These are phyloP conservation scores for Imleria badia DNA, from an alignment of 768 basidiomycete genomes.

Conservation along the genomic window DNA sequence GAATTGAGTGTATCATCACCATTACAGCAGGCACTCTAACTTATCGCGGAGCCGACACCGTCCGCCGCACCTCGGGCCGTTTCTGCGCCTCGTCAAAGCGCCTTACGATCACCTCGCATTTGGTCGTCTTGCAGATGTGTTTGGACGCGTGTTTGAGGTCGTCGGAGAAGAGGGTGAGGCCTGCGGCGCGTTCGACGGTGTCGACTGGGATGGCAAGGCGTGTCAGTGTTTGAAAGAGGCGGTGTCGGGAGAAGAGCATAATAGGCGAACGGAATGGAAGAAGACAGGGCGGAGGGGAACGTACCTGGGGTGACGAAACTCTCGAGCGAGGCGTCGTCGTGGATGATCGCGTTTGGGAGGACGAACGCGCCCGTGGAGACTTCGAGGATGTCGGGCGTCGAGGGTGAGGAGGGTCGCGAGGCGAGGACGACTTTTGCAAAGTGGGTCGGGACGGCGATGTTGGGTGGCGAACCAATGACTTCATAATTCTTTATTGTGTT, in stretches of 20 bases:
- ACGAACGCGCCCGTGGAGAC: conserved; percentile 92
- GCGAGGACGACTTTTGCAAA: conserved; percentile 95
- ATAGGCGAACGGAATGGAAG: too few species aligned
- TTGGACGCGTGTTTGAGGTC: conserved; percentile 70
- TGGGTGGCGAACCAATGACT: conserved; percentile 91
- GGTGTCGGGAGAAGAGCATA: neutral
- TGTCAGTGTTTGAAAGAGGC: neutral
- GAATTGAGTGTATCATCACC: too few species aligned
- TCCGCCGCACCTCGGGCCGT: conserved; percentile 49
- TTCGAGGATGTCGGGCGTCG: conserved; percentile 68
- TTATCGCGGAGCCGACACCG: conserved; percentile 44
- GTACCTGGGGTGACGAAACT: conserved; percentile 81
- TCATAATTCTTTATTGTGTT: conserved; percentile 80
- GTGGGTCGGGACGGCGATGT: conserved; percentile 92
- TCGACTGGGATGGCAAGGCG: conserved; percentile 63
- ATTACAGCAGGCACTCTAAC: too few species aligned
- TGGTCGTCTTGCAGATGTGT: conserved; percentile 85
- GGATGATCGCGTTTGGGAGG: conserved; percentile 90
- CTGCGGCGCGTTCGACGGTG: conserved; percentile 86
- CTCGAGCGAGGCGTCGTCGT: conserved; percentile 78
- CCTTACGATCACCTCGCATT: conserved; percentile 85
- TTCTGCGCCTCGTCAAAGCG: conserved; percentile 91
- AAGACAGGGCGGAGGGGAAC: neutral
- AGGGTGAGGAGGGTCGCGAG: conserved; percentile 70
- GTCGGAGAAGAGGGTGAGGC: conserved; percentile 84